Base-by-base conservation (phyloP, 2,329 filamentous ascomycete genomes). In the Stachybotrys elegans region DNA sequence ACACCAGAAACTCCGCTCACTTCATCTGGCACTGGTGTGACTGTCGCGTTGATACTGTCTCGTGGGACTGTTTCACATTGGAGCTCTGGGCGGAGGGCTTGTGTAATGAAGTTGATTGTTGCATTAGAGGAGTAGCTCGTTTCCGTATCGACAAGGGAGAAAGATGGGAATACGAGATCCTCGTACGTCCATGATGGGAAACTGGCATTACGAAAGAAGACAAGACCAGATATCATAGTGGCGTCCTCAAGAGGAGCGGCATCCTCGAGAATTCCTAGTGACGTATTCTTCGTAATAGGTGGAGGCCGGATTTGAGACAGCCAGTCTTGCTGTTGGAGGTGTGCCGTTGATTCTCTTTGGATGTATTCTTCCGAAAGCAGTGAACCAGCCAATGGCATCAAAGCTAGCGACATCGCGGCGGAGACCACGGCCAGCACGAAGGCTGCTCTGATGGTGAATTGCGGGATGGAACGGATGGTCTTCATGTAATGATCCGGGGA, bases 111-210 rank as follows among this genome's bases (percentile, higher is more conserved):
- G 12, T 20, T 20, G 14, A 38, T 22, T 5, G 35, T 20, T 5
- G 13, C 22, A n/a, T 38, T 38, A 5, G 35, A 38, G 9, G 35
- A 38, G 8, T 38, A 19, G 9, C 16, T 38, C 16, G 8, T n/a
- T 19, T n/a, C 16, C 8, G 19, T n/a, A 38, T 38, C 35, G 16
- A 20, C 14, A 6, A 38, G 8, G 9, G 35, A 17, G 11, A 20
- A 38, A 12, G 19, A 20, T 6, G 35, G 35, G 8, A 38, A 20
- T 6, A 38, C 35, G 16, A 38, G 22, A 20, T 38, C 35, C n/a
- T 38, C 35, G n/a, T 20, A 38, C 9, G 35, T 38, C 35, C 35
- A 38, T 5, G 35, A n/a, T 12, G 35, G 35, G 22, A 38, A 38
- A 9, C 16, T 17, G 35, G 19, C 19, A 20, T 38, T 38, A 12